phyloP scores from a whole-genome alignment of 2,329 filamentous ascomycete genomes.

The Coniochaeta sp. region DNA sequence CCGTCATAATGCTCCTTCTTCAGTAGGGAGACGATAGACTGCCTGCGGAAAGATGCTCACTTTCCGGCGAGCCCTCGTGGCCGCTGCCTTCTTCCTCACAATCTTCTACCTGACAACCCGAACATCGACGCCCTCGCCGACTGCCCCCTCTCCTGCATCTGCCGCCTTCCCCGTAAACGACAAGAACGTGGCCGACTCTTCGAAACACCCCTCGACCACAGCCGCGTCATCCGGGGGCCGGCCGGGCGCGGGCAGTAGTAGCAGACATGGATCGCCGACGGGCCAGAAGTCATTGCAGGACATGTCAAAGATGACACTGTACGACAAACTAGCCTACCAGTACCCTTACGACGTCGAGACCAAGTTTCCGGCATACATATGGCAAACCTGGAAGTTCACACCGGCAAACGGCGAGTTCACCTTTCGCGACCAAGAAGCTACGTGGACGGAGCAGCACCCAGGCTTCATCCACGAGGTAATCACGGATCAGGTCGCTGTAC shows the following conservation, averaged over 20 bases:
- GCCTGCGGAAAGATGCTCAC: constrained; percentile 56
- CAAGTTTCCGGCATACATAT: constrained; percentile 96
- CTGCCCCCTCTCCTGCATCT: constrained; percentile 17
- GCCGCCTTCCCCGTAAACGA: constrained; percentile 17
- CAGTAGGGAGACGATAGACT: background rate
- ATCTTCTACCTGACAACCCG: constrained; percentile 63
- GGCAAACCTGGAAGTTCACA: constrained; percentile 96
- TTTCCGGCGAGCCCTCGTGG: constrained; percentile 66
- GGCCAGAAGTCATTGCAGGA: constrained; percentile 59
- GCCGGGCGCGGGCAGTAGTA: constrained; percentile 5
- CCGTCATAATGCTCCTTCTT: background rate
- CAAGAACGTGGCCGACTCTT: constrained; percentile 11
- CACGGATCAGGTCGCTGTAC: constrained; percentile 77
- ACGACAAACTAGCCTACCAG: constrained; percentile 81
- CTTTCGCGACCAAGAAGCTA: constrained; percentile 78
- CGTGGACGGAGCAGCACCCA: constrained; percentile 82
- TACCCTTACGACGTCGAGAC: constrained; percentile 84
- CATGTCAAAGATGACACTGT: constrained; percentile 62
- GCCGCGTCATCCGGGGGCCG: constrained; percentile 3
- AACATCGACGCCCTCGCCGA: constrained; percentile 23
- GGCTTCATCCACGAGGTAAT: constrained; percentile 95
- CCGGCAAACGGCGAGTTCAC: constrained; percentile 70
- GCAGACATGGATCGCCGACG: constrained; percentile 10
- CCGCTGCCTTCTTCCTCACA: constrained; percentile 61
- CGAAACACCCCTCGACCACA: constrained; percentile 14